phyloP scores from a whole-genome alignment of 192 early-diverging fungal species.

The Kappamyces sp. region DNA sequence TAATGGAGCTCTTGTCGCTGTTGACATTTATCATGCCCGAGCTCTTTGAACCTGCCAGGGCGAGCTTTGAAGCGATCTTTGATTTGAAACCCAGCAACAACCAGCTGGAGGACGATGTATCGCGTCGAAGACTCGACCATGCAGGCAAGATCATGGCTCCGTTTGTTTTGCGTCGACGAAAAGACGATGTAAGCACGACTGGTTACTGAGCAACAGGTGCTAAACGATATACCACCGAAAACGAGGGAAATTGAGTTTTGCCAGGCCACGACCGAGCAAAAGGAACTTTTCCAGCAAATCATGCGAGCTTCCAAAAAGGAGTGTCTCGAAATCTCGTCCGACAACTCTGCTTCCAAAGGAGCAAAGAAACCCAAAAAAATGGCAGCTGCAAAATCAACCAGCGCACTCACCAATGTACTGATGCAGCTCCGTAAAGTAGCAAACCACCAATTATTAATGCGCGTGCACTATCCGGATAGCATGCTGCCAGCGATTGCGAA shows the following conservation, averaged over 20 bases:
- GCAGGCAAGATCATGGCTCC: slow-evolving; percentile 81
- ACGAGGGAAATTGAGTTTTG: slow-evolving; percentile 45
- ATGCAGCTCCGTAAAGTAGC: slow-evolving; percentile 84
- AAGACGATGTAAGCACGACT: slow-evolving; percentile 45
- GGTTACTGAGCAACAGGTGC: slow-evolving; percentile 38
- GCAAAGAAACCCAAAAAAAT: slow-evolving; percentile 9
- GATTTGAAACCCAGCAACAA: slow-evolving; percentile 43
- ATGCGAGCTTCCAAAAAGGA: slow-evolving; percentile 10
- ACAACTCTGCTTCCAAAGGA: slow-evolving; percentile 1
- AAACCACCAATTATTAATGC: slow-evolving; percentile 74
- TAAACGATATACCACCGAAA: slow-evolving; percentile 61
- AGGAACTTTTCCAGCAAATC: slow-evolving; percentile 20
- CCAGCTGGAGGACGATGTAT: slow-evolving; percentile 20
- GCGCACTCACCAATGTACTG: slow-evolving; percentile 42
- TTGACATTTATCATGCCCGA: slow-evolving; percentile 82
- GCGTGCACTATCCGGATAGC: slow-evolving; percentile 53
- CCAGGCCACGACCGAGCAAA: slow-evolving; percentile 43
- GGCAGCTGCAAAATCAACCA: background rate
- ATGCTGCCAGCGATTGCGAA: slow-evolving; percentile 62
- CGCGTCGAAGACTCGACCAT: slow-evolving; percentile 53
- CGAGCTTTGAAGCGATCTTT: slow-evolving; percentile 45
- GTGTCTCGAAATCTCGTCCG: slow-evolving; percentile 2
- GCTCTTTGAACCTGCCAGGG: slow-evolving; percentile 57
- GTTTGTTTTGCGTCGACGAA: slow-evolving; percentile 80
- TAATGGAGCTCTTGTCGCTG: slow-evolving; percentile 74